Base-by-base conservation (phyloP, 192 early-diverging fungal genomes). In the Helicostylum pulchrum region DNA sequence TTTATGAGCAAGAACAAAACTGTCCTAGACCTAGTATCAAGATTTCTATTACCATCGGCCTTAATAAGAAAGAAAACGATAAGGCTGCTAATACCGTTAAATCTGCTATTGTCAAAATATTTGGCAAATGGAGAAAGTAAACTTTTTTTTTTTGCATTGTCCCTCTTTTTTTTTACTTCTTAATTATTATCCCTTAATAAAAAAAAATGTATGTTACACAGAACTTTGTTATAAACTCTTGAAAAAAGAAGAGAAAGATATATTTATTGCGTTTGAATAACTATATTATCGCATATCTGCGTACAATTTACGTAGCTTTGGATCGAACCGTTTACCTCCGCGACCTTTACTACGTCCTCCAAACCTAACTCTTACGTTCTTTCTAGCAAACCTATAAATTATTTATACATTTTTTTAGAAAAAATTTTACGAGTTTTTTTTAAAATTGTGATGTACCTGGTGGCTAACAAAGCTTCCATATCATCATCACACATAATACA, bases 31-130 rank as follows among this genome's bases (percentile, higher is more conserved):
- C 96, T 5, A 93, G 88, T 69, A 92, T 99, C 72, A 85, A 91
- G 50, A 81, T 99, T 45, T 87, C 84, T 51, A 82, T 93, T 4
- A 86, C 85, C 4, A 83, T 87, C 39, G 87, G 81, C 6, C 88
- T 92, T 62, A 82, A 86, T 14, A 83, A 85, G 71, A 92, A 93
- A 72, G 96, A 97, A 58, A 83, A 85, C 17, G 94, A 95, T 68
- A 93, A 89, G 71, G 89, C 89, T 4, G 93, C 90, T 7, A 73
- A 80, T 45, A 83, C 87, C 14, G 80, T 96, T 63, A 87, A 87
- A 67, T 86, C 84, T 53, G 90, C 92, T 7, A 80, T 91, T 54
- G 58, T 21, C 53, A 82, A 88, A 64, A 82, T 78, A 31, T 70
- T 85, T 49, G 48, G 70, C 46, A 73, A 71, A 45, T 79, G 74